Conservation (phyloP, 2,329 filamentous ascomycete genomes). For the Colletotrichum australisinense region DNA sequence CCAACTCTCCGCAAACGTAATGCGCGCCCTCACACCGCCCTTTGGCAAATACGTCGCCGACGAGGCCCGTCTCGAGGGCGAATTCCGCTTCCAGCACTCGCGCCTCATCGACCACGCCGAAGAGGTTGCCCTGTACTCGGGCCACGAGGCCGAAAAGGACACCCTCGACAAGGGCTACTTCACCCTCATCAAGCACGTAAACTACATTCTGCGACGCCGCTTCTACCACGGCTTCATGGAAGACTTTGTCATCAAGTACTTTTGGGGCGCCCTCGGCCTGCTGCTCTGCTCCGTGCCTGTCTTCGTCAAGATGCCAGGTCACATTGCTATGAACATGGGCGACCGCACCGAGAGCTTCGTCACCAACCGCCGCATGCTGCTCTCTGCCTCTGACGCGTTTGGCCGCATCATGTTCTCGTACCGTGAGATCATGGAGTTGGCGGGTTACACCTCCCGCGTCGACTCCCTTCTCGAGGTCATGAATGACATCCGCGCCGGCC, state of each 20-base stretch:
- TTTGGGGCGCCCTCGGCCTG: conserved; percentile 95
- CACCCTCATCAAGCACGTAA: conserved; percentile 98
- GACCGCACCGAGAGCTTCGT: conserved; percentile 84
- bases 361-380: conserved; percentile 90
- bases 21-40: conserved; percentile 93
- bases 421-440: conserved; percentile 95
- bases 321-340: conserved; percentile 73
- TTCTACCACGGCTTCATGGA: conserved; percentile 99
- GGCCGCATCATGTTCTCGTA: conserved; percentile 98
- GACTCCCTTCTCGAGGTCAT: conserved; percentile 92
- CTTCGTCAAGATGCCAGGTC: conserved; percentile 90
- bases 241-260: conserved; percentile 99
- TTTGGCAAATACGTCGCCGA: conserved; percentile 99
- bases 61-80: conserved; percentile 92
- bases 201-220: conserved; percentile 88
- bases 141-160: conserved; percentile 95
- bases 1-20: conserved; percentile 90
- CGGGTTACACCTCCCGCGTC: conserved; percentile 94
- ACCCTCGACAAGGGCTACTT: conserved; percentile 98
- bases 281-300: conserved; percentile 94
- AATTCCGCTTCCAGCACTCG: conserved; percentile 96
- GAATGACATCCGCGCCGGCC: conserved; percentile 89
- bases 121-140: conserved; percentile 91
- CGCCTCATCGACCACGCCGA: conserved; percentile 96
- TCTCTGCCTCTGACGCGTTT: conserved; percentile 95